Percentiles rank a stretch among this genome's conserved stretches.
Evolutionary conservation across 371 early-diverging fungal genomes (phyloP).

Genomic region (Mortierella sp.): DNA sequence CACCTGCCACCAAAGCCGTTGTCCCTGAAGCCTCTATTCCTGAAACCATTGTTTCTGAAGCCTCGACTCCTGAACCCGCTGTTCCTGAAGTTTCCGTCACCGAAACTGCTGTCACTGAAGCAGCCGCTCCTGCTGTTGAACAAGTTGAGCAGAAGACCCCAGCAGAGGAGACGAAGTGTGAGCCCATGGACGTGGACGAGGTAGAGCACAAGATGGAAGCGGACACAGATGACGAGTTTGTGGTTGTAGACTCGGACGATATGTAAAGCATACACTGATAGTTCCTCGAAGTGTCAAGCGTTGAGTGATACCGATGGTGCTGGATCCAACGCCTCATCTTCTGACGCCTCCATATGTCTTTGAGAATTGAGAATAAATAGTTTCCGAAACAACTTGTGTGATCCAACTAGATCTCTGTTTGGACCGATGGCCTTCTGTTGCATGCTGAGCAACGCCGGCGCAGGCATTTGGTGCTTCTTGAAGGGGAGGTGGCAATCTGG

Average conservation of each 20-base stretch:
- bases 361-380: no score
- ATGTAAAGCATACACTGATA: constrained; percentile 8
- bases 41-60: no score
- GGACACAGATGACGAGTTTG: constrained; percentile 36
- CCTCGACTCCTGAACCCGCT: no score
- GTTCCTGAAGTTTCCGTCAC: neutral
- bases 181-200: neutral
- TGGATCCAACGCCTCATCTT: neutral
- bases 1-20: neutral
- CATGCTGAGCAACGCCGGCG: no score
- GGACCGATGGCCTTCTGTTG: no score
- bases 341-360: no score
- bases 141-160: neutral
- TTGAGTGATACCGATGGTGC: neutral
- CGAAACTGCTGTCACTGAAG: neutral
- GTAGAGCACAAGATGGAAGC: neutral
- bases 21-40: neutral
- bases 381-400: no score
- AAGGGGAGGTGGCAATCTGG: no score
- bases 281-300: neutral
- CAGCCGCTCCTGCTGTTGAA: neutral
- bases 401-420: no score
- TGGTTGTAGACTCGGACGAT: constrained; percentile 37
- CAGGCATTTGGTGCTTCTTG: no score
- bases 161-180: neutral